Evolutionary conservation across 139 green algal species (phyloP), one percentile per base, ranked within the genome.

Genomic region (Chlamydomonas applanata): DNA sequence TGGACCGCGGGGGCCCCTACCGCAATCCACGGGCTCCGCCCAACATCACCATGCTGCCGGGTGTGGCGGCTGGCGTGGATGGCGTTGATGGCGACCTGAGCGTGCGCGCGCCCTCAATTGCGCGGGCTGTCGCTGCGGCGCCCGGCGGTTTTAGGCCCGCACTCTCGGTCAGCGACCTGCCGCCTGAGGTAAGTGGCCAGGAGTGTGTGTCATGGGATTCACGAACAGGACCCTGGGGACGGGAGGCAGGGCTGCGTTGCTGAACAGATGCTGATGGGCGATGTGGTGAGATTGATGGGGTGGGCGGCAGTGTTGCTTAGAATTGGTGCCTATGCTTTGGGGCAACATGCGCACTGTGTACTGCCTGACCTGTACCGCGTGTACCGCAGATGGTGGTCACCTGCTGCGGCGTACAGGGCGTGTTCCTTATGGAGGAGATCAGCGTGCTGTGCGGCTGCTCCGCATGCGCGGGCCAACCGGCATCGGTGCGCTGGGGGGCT

Each of bases 371-470:
- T 63, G 56, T 13, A 63, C n/a, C 63, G 44, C 13, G 7, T 49
- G 14, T 52, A 11, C 35, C n/a, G 63, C 59, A 66, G 59, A 66
- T 66, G 59, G n/a, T 73, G 22, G 72, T 90, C 3, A 66, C 74
- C 0, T 90, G 85, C 70, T 87, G 86, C 75, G 67, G 61, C 60
- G 69, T 80, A 13, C 17, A 14, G 11, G 85, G 85, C 36, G 77
- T 66, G 0, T 83, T 88, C 36, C 27, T 81, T 2, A 71, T 88
- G 57, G 36, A 71, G 24, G 70, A 72, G 7, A 77, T 87, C 66
- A 78, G 73, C 45, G 80, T 90, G 24, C n/a, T 80, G 2, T 90
- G 85, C 71, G 71, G 32, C 30, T 90, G 85, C 69, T 59, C 45
- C 33, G 54, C 56, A 14, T 90, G 85, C 64, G 34, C 19, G 0